Evolutionary conservation across 2,329 filamentous ascomycete genomes (phyloP).

Genomic region (Fonsecaea pugnacius): DNA sequence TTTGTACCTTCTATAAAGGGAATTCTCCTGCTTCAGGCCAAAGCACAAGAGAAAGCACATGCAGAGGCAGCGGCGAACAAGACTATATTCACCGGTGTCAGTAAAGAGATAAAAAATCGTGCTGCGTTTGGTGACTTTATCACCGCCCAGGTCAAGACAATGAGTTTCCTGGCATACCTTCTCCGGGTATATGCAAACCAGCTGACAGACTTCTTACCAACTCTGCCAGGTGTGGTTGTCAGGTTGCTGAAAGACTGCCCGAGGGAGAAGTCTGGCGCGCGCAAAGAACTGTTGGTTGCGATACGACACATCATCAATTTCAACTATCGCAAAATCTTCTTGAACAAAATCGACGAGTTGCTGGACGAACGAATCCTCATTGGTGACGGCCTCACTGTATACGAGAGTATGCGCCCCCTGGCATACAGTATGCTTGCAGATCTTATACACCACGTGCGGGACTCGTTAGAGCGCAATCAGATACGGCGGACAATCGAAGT

Average conservation of each 20-base stretch:
- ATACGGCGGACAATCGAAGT: slow-evolving; percentile 96
- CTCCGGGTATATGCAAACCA: slow-evolving; percentile 85
- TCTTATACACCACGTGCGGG: slow-evolving; percentile 93
- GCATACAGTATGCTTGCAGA: slow-evolving; percentile 99
- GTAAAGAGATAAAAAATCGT: slow-evolving; percentile 88
- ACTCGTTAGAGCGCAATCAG: slow-evolving; percentile 83
- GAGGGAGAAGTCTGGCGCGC: slow-evolving; percentile 85
- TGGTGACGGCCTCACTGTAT: slow-evolving; percentile 92
- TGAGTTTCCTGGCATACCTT: slow-evolving; percentile 96
- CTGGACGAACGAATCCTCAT: slow-evolving; percentile 93
- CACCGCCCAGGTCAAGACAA: slow-evolving; percentile 97
- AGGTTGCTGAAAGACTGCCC: slow-evolving; percentile 91
- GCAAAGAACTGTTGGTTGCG: slow-evolving; percentile 93
- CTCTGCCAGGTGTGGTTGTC: slow-evolving; percentile 85
- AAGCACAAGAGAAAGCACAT: slow-evolving; percentile 90
- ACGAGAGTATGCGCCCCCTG: slow-evolving; percentile 92
- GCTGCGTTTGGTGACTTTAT: slow-evolving; percentile 97
- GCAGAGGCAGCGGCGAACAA: slow-evolving; percentile 77
- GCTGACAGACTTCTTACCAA: slow-evolving; percentile 82
- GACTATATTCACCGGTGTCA: slow-evolving; percentile 88
- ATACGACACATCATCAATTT: slow-evolving; percentile 99
- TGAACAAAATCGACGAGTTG: slow-evolving; percentile 91
- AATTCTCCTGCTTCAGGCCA: slow-evolving; percentile 84
- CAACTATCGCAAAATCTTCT: slow-evolving; percentile 93
- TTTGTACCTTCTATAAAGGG: slow-evolving; percentile 95